phyloP scores from a whole-genome alignment of 2,329 filamentous ascomycete genomes.

The Fonsecaea pugnacius region DNA sequence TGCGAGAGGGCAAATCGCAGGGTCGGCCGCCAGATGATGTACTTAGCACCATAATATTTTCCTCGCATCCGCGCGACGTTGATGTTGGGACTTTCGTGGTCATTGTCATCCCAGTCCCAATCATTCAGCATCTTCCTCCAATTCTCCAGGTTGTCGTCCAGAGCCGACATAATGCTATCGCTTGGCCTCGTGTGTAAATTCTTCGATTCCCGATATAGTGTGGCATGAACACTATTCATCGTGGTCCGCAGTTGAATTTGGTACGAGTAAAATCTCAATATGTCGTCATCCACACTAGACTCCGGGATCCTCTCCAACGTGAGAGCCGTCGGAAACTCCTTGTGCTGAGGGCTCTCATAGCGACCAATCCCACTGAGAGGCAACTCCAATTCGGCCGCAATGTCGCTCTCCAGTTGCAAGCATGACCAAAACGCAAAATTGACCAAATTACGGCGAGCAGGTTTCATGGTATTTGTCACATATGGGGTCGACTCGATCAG shows the following conservation, averaged over 20 bases:
- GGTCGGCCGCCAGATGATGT: slow-evolving; percentile 86
- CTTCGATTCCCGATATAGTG: slow-evolving; percentile 55
- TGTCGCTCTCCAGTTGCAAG: slow-evolving; percentile 90
- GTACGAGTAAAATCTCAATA: slow-evolving; percentile 58
- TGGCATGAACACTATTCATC: slow-evolving; percentile 41
- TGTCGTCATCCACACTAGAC: slow-evolving; percentile 23
- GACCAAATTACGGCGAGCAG: slow-evolving; percentile 55
- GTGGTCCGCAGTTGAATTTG: slow-evolving; percentile 62
- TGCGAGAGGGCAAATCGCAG: slow-evolving; percentile 63
- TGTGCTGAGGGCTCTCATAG: slow-evolving; percentile 53
- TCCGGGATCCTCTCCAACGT: slow-evolving; percentile 30
- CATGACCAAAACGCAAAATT: slow-evolving; percentile 90
- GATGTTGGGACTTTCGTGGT: slow-evolving; percentile 74
- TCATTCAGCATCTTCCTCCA: slow-evolving; percentile 59
- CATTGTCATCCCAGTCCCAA: slow-evolving; percentile 65
- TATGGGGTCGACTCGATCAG: slow-evolving; percentile 67
- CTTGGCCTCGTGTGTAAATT: slow-evolving; percentile 33
- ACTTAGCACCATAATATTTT: slow-evolving; percentile 91
- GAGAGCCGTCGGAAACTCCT: slow-evolving; percentile 33
- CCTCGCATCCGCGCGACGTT: slow-evolving; percentile 81
- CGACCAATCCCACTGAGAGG: slow-evolving; percentile 64
- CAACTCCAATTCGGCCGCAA: slow-evolving; percentile 80
- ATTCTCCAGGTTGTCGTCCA: slow-evolving; percentile 56
- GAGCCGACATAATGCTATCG: slow-evolving; percentile 43
- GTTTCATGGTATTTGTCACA: slow-evolving; percentile 28